Base-by-base conservation (phyloP, 2,329 filamentous ascomycete species). In the Seiridium cupressi region DNA sequence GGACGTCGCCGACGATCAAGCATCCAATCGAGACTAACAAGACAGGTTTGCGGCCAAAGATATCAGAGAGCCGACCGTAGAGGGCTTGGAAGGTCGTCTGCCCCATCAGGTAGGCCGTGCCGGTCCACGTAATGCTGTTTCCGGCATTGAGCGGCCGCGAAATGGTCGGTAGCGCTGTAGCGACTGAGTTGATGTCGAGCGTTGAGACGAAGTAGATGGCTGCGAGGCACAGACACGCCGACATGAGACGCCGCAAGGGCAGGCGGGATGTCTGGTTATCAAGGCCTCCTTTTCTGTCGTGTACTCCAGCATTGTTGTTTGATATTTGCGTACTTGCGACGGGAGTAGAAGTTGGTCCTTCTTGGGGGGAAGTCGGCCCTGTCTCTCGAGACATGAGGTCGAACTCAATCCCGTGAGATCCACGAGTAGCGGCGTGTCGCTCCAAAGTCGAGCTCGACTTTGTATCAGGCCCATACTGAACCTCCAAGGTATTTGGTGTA, bases 141-240 rank as follows among this genome's bases (percentile, higher is more conserved):
- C 57, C 57, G 35, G 36, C 48, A 26, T 34, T 26, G 4, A 59
- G 48, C 13, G 57, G 46, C 10, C 49, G 36, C 7, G 57, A 53
- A 38, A 59, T 53, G 38, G 38, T 48, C n/a, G 57, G 57, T 13
- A 59, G 47, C 2, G 57, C 57, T 5, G 57, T 59, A 18, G 57
- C 57, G 9, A 59, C 57, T 60, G 11, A 74, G 59, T 62, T 72
- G 67, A 62, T 62, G 38, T 65, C 63, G 31, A 65, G 58, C 3
- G 57, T 61, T 2, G 62, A 62, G 35, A 63, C 60, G 46, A 61
- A 66, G 48, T 66, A 65, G 18, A 64, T 61, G 3, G 51, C 34
- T 9, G 64, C 62, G 3, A 66, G 49, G 49, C 64, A 66, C 8
- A 61, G 47, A 40, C 65, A 66, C 8, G 63, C 64, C 1, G 57